Conservation (phyloP, 2,329 filamentous ascomycete genomes). For the Sclerotinia minor region DNA sequence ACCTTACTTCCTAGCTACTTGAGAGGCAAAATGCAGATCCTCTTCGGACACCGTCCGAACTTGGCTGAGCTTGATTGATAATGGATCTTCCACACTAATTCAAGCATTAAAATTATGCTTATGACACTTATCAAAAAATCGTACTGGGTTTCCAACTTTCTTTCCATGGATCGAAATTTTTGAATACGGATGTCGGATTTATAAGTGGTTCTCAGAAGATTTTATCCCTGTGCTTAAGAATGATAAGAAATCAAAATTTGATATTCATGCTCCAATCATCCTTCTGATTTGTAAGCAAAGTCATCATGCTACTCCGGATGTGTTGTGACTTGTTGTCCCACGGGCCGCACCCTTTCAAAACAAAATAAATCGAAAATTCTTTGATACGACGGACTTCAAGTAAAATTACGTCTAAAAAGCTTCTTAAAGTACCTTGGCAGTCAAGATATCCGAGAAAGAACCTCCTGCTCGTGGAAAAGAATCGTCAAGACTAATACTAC, state of each 20-base stretch:
- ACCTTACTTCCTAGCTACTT: background rate
- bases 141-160: background rate
- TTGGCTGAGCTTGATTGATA: conserved; percentile 9
- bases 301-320: no score
- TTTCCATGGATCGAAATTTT: conserved; percentile 9
- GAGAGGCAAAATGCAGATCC: conserved; percentile 2
- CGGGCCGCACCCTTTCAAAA: background rate
- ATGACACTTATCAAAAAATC: conserved; percentile 4
- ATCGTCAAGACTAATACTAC: background rate
- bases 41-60: background rate
- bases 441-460: background rate
- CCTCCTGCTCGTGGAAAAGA: background rate
- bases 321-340: conserved; percentile 4
- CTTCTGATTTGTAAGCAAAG: background rate
- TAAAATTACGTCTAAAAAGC: conserved; percentile 2
- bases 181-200: conserved; percentile 14
- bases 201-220: background rate
- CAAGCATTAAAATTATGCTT: conserved; percentile 20
- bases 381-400: background rate
- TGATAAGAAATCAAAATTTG: background rate
- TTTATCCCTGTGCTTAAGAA: conserved; percentile 12
- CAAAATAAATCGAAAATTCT: background rate
- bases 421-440: conserved; percentile 1
- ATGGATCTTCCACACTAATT: conserved; percentile 8
- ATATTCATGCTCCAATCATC: background rate